phyloP scores from a whole-genome alignment of 768 basidiomycete genomes.

The Pholiota molesta region DNA sequence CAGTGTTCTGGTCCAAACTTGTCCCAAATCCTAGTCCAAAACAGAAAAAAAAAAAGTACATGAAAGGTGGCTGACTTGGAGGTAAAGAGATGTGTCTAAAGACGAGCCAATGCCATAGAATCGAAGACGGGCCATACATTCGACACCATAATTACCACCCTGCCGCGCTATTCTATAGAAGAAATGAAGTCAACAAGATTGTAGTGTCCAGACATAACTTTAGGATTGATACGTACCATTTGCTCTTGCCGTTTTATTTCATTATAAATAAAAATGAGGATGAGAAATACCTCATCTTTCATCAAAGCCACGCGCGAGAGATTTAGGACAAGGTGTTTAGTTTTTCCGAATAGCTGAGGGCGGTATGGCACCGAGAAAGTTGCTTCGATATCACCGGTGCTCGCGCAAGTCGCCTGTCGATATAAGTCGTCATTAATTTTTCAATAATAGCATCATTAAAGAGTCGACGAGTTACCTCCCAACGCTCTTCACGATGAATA shows the following conservation, averaged over 20 bases:
- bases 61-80: neutral
- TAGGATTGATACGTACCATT: slow-evolving; percentile 28
- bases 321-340: slow-evolving; percentile 40
- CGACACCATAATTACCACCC: slow-evolving; percentile 12
- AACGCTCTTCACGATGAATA: slow-evolving; percentile 44
- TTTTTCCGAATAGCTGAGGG: slow-evolving; percentile 51
- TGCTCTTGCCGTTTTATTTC: slow-evolving; percentile 42
- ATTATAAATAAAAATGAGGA: slow-evolving; percentile 41
- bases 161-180: slow-evolving; percentile 19
- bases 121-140: too few species aligned
- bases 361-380: slow-evolving; percentile 47
- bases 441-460: neutral
- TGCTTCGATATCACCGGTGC: slow-evolving; percentile 35
- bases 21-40: too few species aligned
- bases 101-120: neutral
- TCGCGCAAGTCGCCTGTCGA: slow-evolving; percentile 24
- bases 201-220: neutral
- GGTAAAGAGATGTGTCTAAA: neutral
- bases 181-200: neutral
- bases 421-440: slow-evolving; percentile 14
- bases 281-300: slow-evolving; percentile 43
- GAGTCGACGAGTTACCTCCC: slow-evolving; percentile 38
- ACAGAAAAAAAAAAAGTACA: too few species aligned
- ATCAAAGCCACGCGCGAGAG: slow-evolving; percentile 42
- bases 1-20: too few species aligned